Percentiles rank a stretch among this genome's conserved stretches.
Conservation (phyloP, 1,284 basidiomycete species). For the Ceratobasidium sp. region DNA sequence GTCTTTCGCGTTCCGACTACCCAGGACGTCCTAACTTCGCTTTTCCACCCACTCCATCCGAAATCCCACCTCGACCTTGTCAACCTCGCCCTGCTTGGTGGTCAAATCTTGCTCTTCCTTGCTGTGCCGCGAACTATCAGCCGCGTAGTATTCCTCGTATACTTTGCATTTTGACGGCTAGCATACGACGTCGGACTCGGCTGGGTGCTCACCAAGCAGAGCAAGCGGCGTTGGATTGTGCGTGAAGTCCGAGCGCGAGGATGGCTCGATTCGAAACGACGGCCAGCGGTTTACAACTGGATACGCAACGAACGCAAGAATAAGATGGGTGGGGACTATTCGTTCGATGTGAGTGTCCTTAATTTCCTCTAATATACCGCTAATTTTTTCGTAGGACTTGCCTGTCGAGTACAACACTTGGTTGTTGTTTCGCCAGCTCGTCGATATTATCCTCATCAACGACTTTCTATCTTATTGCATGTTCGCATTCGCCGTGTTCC, state of each 20-base stretch:
- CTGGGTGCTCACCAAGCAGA: slow-evolving; percentile 93
- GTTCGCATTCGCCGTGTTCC: slow-evolving; percentile 93
- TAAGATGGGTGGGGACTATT: slow-evolving; percentile 96
- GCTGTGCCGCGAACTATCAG: slow-evolving; percentile 69
- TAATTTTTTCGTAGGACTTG: slow-evolving; percentile 66
- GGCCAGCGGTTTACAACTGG: slow-evolving; percentile 80
- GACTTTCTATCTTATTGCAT: slow-evolving; percentile 96
- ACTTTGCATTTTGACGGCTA: slow-evolving; percentile 93
- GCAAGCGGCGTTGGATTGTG: slow-evolving; percentile 94
- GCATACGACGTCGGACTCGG: slow-evolving; percentile 95
- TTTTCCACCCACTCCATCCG: slow-evolving; percentile 89
- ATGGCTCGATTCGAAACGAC: slow-evolving; percentile 85
- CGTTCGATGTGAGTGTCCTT: slow-evolving; percentile 79
- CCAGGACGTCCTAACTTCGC: slow-evolving; percentile 91
- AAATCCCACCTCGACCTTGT: slow-evolving; percentile 94
- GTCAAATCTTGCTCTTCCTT: slow-evolving; percentile 85
- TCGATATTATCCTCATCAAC: slow-evolving; percentile 96
- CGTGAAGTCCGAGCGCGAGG: slow-evolving; percentile 81
- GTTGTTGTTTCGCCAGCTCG: slow-evolving; percentile 91
- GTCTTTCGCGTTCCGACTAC: slow-evolving; percentile 97
- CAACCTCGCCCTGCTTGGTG: slow-evolving; percentile 82
- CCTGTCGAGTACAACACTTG: slow-evolving; percentile 90
- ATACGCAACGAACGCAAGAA: slow-evolving; percentile 87
- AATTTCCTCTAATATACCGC: not conserved
- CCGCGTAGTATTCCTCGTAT: slow-evolving; percentile 80